Evolutionary conservation across 2,329 filamentous ascomycete species (phyloP).

Genomic region (Trichoderma hamatum): DNA sequence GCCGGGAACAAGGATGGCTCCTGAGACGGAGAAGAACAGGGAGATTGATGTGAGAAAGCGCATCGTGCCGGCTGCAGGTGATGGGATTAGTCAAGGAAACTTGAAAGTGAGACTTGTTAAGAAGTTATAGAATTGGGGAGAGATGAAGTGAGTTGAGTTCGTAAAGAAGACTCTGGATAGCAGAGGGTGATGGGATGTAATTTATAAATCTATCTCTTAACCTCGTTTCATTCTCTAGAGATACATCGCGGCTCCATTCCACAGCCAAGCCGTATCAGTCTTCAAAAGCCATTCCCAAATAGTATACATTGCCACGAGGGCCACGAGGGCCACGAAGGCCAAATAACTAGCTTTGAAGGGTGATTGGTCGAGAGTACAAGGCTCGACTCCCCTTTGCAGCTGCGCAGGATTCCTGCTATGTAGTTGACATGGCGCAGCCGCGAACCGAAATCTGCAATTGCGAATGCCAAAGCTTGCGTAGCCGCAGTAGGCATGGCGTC

Average conservation of each 20-base stretch:
- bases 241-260: constrained; percentile 29
- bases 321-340: constrained; percentile 18
- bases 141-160: constrained; percentile 1
- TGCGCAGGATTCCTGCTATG: neutral
- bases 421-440: neutral
- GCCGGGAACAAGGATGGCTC: constrained; percentile 36
- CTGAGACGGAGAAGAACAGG: constrained; percentile 27
- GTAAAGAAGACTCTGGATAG: neutral
- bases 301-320: constrained; percentile 16
- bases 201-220: neutral
- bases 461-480: neutral
- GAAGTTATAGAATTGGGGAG: neutral
- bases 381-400: neutral
- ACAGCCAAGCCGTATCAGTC: neutral
- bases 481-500: constrained; percentile 8
- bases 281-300: constrained; percentile 14
- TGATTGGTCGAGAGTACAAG: neutral
- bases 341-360: neutral
- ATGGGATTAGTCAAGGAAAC: neutral
- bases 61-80: constrained; percentile 5
- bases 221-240: neutral
- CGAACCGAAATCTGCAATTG: constrained; percentile 1
- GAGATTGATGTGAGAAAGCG: constrained; percentile 28
- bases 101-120: neutral
- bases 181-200: neutral